A percentile compares a stretch with the other conserved stretches of the same genome.
Evolutionary conservation across 441 rosid species (phyloP).

Genomic region (Gossypium schwendimanii): DNA sequence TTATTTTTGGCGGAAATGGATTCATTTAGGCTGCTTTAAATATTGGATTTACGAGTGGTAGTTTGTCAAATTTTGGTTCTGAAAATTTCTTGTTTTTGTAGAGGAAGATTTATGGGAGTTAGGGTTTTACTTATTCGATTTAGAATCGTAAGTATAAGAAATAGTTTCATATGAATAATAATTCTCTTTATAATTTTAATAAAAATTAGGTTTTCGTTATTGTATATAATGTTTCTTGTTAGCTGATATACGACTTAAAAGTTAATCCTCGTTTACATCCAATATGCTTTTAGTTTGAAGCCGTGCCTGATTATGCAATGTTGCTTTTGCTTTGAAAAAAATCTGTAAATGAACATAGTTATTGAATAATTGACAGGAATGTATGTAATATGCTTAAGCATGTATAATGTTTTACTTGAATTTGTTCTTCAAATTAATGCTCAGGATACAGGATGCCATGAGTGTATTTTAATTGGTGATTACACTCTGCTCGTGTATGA

Average conservation of each 20-base stretch:
- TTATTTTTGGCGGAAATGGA: neutral
- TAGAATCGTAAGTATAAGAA: neutral
- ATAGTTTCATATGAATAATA: neutral
- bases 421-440: neutral
- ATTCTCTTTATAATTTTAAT: neutral
- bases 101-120: neutral
- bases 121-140: neutral
- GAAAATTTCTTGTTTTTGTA: neutral
- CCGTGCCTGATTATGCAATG: neutral
- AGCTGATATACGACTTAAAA: neutral
- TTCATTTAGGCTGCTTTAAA: neutral
- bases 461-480: neutral
- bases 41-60: neutral
- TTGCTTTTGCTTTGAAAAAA: neutral
- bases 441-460: too few species aligned
- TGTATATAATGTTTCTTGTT: neutral
- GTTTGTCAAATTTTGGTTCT: neutral
- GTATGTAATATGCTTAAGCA: neutral
- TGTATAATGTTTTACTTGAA: neutral
- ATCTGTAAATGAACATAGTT: neutral
- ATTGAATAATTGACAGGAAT: neutral
- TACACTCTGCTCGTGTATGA: neutral
- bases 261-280: too few species aligned
- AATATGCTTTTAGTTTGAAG: neutral
- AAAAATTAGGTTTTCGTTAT: neutral